These are phyloP conservation scores for Chlorella sp. DNA, from an alignment of 139 green algal genomes.

Conservation along the genomic window DNA sequence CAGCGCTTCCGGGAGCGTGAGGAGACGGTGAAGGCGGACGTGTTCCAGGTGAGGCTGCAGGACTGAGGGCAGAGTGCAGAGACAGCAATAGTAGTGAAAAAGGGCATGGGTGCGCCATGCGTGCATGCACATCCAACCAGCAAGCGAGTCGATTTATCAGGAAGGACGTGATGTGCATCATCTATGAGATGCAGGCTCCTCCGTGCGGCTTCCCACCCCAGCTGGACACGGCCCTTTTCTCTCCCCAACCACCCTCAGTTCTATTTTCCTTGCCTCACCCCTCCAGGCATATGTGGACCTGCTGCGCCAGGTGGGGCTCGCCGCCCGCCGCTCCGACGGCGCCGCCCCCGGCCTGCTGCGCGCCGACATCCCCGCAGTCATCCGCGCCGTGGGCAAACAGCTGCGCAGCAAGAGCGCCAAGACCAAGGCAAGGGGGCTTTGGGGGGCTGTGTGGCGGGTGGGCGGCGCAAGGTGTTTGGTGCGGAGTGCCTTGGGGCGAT, in stretches of 20 bases:
- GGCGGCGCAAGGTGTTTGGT: background rate
- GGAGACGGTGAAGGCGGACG: slow-evolving; percentile 89
- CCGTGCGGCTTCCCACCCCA: no score
- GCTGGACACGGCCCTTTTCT: no score
- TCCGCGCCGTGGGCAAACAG: slow-evolving; percentile 58
- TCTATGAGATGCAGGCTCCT: no score
- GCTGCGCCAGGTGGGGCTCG: slow-evolving; percentile 61
- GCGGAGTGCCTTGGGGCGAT: background rate
- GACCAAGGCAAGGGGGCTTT: slow-evolving; percentile 50
- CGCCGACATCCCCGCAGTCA: slow-evolving; percentile 60
- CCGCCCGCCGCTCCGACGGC: slow-evolving; percentile 15
- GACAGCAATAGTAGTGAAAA: no score
- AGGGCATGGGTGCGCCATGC: no score
- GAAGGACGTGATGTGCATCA: no score
- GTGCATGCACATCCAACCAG: no score
- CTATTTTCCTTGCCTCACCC: background rate
- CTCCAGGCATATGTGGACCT: slow-evolving; percentile 70
- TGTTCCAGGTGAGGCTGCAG: slow-evolving; percentile 55
- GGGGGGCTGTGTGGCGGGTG: background rate
- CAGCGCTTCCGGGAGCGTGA: slow-evolving; percentile 90
- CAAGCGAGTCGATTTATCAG: no score
- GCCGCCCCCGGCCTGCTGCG: slow-evolving; percentile 44
- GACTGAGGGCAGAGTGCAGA: background rate
- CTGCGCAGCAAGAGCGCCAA: slow-evolving; percentile 83
- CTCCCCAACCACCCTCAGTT: background rate